Evolutionary conservation across 768 basidiomycete genomes (phyloP).

Genomic region (Xerocomus brunneocitrinus): DNA sequence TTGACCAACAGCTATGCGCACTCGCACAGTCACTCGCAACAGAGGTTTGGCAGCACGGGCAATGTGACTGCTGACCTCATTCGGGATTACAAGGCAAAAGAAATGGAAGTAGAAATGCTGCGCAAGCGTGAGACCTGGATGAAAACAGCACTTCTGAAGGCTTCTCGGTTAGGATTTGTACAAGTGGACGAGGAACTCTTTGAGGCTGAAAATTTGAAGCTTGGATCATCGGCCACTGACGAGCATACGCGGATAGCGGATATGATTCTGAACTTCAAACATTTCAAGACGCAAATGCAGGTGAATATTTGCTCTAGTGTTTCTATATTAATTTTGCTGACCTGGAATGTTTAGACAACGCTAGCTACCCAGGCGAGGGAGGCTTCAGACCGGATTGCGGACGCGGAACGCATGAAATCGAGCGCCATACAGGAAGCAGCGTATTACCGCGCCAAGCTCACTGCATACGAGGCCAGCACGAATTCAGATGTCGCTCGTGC

Average conservation of each 20-base stretch:
- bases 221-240: constrained; percentile 31
- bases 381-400: constrained; percentile 71
- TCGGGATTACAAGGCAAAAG: constrained; percentile 77
- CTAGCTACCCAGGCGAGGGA: constrained; percentile 71
- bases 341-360: constrained; percentile 44
- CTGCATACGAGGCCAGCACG: constrained; percentile 71
- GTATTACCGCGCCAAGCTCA: constrained; percentile 92
- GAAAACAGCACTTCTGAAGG: constrained; percentile 71
- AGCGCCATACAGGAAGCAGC: constrained; percentile 91
- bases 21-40: constrained; percentile 34
- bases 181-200: constrained; percentile 52
- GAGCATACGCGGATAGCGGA: constrained; percentile 58
- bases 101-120: constrained; percentile 70
- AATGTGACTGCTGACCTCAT: constrained; percentile 73
- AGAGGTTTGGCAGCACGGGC: constrained; percentile 51
- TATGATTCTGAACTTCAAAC: constrained; percentile 78
- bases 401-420: constrained; percentile 71
- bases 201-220: constrained; percentile 32
- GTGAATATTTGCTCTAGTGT: constrained; percentile 39
- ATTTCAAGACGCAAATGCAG: constrained; percentile 83
- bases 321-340: constrained; percentile 10
- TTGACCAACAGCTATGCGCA: constrained; percentile 46
- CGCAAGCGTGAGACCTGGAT: constrained; percentile 83
- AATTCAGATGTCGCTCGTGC: constrained; percentile 61
- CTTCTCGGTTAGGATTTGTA: constrained; percentile 74